These are phyloP conservation scores for Adansonia digitata DNA, from an alignment of 345 rosid species.

Conservation along the genomic window DNA sequence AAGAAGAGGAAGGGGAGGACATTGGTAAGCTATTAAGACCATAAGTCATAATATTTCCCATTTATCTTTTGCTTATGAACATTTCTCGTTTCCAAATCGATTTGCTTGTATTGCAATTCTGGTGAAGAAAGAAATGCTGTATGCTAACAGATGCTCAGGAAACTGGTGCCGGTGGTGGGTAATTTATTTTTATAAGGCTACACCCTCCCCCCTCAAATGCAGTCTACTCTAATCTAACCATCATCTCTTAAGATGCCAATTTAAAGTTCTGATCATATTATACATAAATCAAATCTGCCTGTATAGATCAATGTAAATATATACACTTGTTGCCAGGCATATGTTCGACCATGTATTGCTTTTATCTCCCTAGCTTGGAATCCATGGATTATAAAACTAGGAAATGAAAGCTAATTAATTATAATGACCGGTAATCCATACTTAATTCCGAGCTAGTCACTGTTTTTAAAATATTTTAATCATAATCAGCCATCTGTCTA, in stretches of 20 bases:
- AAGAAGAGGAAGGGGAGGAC: slow-evolving; percentile 69
- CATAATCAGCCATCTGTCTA: too few species aligned
- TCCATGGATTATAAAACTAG: neutral
- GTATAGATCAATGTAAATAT: slow-evolving; percentile 2
- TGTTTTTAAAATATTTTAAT: too few species aligned
- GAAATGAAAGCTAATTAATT: neutral
- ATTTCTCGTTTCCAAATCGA: neutral
- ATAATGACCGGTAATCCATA: too few species aligned
- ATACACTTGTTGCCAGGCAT: neutral
- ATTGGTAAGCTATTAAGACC: slow-evolving; percentile 27
- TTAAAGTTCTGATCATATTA: slow-evolving; percentile 14
- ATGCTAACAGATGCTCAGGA: slow-evolving; percentile 18
- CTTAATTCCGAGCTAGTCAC: too few species aligned
- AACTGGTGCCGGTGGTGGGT: slow-evolving; percentile 11
- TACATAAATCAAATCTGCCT: neutral
- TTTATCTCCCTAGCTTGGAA: neutral
- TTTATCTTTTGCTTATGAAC: neutral
- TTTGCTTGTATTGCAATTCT: slow-evolving; percentile 28
- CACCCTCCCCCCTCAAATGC: slow-evolving; percentile 13
- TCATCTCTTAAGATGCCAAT: slow-evolving; percentile 16
- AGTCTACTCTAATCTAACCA: slow-evolving; percentile 7
- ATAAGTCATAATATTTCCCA: neutral
- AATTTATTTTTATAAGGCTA: slow-evolving; percentile 2
- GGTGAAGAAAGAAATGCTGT: slow-evolving; percentile 29
- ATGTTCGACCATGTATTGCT: neutral